phyloP scores from a whole-genome alignment of 2,329 filamentous ascomycete species.

The Cladophialophora exuberans region DNA sequence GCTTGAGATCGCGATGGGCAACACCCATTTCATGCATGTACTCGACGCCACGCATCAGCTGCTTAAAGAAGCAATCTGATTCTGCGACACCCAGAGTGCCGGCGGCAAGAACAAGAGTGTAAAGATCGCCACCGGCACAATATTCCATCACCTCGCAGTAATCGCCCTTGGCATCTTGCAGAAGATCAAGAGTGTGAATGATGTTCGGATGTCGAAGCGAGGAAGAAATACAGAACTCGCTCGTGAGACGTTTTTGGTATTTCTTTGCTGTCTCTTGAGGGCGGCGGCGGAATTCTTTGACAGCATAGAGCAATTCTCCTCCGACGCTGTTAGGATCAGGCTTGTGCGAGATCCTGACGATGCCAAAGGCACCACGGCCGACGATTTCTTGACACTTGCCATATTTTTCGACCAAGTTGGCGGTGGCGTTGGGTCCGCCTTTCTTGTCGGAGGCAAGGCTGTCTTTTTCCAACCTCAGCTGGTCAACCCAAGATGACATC shows the following conservation, averaged over 20 bases:
- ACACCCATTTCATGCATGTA: slow-evolving; percentile 99
- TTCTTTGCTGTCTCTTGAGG: slow-evolving; percentile 96
- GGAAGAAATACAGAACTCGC: slow-evolving; percentile 98
- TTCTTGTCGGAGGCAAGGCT: slow-evolving; percentile 74
- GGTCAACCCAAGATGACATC: slow-evolving; percentile 95
- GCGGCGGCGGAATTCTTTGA: slow-evolving; percentile 95
- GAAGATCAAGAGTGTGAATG: slow-evolving; percentile 92
- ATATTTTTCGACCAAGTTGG: slow-evolving; percentile 90
- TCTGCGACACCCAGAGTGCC: slow-evolving; percentile 90
- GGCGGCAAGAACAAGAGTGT: slow-evolving; percentile 87
- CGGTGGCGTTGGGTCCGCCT: slow-evolving; percentile 71
- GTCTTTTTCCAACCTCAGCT: slow-evolving; percentile 85
- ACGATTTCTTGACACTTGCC: slow-evolving; percentile 98
- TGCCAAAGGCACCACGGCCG: slow-evolving; percentile 93
- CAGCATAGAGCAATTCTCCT: slow-evolving; percentile 88
- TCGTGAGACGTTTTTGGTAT: slow-evolving; percentile 95
- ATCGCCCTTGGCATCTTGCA: slow-evolving; percentile 94
- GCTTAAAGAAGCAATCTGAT: slow-evolving; percentile 98
- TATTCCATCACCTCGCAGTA: slow-evolving; percentile 99
- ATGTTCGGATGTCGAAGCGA: slow-evolving; percentile 96
- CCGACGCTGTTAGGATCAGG: slow-evolving; percentile 76
- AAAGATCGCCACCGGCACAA: slow-evolving; percentile 93
- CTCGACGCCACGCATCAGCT: slow-evolving; percentile 97
- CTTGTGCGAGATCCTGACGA: slow-evolving; percentile 97
- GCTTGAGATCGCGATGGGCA: slow-evolving; percentile 93